Evolutionary conservation across 2,329 filamentous ascomycete species (phyloP).

Genomic region (Fusarium nanum): DNA sequence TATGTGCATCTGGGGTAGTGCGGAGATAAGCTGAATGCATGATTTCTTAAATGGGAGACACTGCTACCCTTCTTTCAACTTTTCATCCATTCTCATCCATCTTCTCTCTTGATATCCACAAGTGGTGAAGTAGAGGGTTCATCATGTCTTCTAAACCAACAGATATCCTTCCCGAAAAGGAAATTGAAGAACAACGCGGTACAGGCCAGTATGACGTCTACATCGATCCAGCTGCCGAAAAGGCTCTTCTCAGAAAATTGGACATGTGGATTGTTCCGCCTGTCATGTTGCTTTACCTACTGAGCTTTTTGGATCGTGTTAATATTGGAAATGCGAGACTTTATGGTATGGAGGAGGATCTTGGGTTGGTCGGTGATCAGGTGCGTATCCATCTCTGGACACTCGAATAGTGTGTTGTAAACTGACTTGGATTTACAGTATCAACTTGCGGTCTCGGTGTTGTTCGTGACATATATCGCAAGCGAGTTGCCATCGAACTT

Average conservation of each 20-base stretch:
- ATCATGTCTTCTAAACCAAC: constrained; percentile 34
- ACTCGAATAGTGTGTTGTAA: fast-evolving
- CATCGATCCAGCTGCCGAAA: constrained; percentile 48
- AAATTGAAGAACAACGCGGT: constrained; percentile 37
- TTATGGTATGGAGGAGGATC: constrained; percentile 71
- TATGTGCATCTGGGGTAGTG: constrained; percentile 33
- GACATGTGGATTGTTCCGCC: constrained; percentile 72
- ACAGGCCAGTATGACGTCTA: constrained; percentile 37
- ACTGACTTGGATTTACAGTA: constrained; percentile 55
- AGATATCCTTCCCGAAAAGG: constrained; percentile 27
- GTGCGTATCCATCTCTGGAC: neutral
- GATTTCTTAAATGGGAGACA: constrained; percentile 26
- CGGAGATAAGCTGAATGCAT: constrained; percentile 29
- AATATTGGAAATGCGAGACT: constrained; percentile 70
- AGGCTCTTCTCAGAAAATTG: constrained; percentile 66
- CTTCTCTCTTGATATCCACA: neutral
- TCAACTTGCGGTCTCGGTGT: constrained; percentile 55
- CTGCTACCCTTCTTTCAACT: neutral
- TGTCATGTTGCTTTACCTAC: constrained; percentile 69
- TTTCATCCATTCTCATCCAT: neutral
- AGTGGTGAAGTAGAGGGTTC: neutral
- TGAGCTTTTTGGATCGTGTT: constrained; percentile 49
- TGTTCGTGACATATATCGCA: constrained; percentile 54
- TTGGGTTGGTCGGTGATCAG: constrained; percentile 63
- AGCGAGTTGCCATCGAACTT: constrained; percentile 58